Evolutionary conservation across 495 filamentous ascomycete species (phyloP), one percentile per base, ranked within the genome.

Genomic region (Aspergillus homomorphus): DNA sequence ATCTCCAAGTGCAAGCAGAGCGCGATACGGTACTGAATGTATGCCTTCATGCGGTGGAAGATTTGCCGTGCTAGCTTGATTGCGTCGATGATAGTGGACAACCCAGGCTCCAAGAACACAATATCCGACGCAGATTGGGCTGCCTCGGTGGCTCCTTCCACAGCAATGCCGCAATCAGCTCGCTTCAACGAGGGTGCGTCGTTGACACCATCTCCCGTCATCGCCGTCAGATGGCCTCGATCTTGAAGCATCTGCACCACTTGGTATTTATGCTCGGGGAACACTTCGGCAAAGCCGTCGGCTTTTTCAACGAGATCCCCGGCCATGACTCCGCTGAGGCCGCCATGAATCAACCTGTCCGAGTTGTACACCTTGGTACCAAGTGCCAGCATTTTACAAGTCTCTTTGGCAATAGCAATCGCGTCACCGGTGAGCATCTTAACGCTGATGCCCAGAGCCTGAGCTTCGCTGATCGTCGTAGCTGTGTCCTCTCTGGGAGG

Each of bases 131-230:
- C 87, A 23, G 87, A 85, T 69, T 89, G 87, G 19, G 87, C 87
- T 55, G 87, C 87, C 77, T 89, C 85, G 6, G 86, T 85, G 26
- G 87, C 83, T 66, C 87, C 87, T 75, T 89, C 87, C 50, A 89
- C 87, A 42, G 87, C 87, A 62, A 89, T 89, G 76, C 77, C 77
- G 53, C 78, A 81, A 78, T 97, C 92, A 19, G 92, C 92, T 79
- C 95, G 96, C 81, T 97, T 97, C 54, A 97, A 80, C 41, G 92
- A 96, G 30, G 92, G 92, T 51, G 92, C 92, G 76, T 97, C 92
- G 75, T 97, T 97, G 71, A 97, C 92, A 83, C 92, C 92, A 68
- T 97, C 92, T 77, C 92, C 92, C 75, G 92, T 97, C 92, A 97
- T 97, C 65, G 92, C 92, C 74, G 95, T 92, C 43, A 96, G 81